phyloP scores from a whole-genome alignment of 768 basidiomycete species.

The Daedalea quercina region DNA sequence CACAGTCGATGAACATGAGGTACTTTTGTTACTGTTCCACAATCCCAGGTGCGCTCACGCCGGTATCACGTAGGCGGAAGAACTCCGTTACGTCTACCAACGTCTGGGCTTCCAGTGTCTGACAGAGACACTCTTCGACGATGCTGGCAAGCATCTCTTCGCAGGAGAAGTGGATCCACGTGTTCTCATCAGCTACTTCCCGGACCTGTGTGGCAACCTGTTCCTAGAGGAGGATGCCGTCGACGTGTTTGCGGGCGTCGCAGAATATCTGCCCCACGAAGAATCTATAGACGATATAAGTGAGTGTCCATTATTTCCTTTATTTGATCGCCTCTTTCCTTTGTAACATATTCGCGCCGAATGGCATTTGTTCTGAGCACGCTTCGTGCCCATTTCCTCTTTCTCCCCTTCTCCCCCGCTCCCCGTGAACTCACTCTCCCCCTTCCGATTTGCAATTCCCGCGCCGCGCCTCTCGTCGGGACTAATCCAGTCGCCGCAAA shows the following conservation, averaged over 20 bases:
- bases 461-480: slow-evolving; percentile 40
- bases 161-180: slow-evolving; percentile 82
- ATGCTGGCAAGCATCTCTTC: slow-evolving; percentile 73
- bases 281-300: slow-evolving; percentile 76
- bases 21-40: slow-evolving; percentile 16
- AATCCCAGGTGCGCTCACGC: neutral
- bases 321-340: slow-evolving; percentile 2
- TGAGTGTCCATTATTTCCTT: slow-evolving; percentile 41
- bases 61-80: slow-evolving; percentile 43
- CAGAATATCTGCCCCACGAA: slow-evolving; percentile 62
- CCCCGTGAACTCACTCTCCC: slow-evolving; percentile 19
- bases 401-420: slow-evolving; percentile 13
- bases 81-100: slow-evolving; percentile 74
- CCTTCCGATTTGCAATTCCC: slow-evolving; percentile 4
- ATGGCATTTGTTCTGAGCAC: slow-evolving; percentile 2
- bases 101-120: slow-evolving; percentile 77
- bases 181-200: slow-evolving; percentile 73
- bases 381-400: slow-evolving; percentile 14
- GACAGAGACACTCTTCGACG: slow-evolving; percentile 74
- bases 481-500: slow-evolving; percentile 83
- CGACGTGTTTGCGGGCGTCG: slow-evolving; percentile 72
- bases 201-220: slow-evolving; percentile 63
- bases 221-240: slow-evolving; percentile 48
- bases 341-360: slow-evolving; percentile 1
- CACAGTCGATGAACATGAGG: slow-evolving; percentile 52